A percentile compares a stretch with the other conserved stretches of the same genome.
Conservation (phyloP, 352 stramenopile genomes). For the Thraustotheca clavata region DNA sequence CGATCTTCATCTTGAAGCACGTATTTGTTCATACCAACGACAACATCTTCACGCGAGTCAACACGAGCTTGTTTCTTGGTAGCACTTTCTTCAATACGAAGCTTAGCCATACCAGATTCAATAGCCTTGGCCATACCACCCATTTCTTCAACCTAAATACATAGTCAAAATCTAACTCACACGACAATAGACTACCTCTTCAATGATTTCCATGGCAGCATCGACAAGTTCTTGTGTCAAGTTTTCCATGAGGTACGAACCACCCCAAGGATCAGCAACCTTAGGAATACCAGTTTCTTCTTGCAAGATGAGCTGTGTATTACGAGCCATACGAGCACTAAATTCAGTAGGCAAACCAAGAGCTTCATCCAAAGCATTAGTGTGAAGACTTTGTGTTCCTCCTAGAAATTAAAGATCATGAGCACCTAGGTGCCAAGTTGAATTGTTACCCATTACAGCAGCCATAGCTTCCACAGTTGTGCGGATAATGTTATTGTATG, state of each 20-base stretch:
- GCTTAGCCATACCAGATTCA: constrained; percentile 93
- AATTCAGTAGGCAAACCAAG: constrained; percentile 95
- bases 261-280: constrained; percentile 94
- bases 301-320: constrained; percentile 97
- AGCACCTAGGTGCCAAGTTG: not conserved
- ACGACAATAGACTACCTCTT: constrained; percentile 30
- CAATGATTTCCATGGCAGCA: constrained; percentile 55
- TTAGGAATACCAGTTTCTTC: constrained; percentile 92
- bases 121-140: constrained; percentile 97
- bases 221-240: constrained; percentile 89
- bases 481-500: constrained; percentile 97
- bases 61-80: constrained; percentile 94
- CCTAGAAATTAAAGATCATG: constrained; percentile 79
- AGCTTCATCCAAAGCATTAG: constrained; percentile 96
- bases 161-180: not conserved
- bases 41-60: constrained; percentile 90
- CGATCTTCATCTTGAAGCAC: constrained; percentile 71
- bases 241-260: constrained; percentile 96
- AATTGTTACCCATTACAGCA: constrained; percentile 34
- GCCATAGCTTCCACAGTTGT: constrained; percentile 94
- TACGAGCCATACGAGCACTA: constrained; percentile 92
- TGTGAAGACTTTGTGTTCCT: constrained; percentile 96
- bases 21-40: constrained; percentile 98
- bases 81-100: constrained; percentile 94
- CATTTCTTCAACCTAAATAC: constrained; percentile 77